Conservation (phyloP, 805 yeast genomes). For the Metschnikowia peoriensis region DNA sequence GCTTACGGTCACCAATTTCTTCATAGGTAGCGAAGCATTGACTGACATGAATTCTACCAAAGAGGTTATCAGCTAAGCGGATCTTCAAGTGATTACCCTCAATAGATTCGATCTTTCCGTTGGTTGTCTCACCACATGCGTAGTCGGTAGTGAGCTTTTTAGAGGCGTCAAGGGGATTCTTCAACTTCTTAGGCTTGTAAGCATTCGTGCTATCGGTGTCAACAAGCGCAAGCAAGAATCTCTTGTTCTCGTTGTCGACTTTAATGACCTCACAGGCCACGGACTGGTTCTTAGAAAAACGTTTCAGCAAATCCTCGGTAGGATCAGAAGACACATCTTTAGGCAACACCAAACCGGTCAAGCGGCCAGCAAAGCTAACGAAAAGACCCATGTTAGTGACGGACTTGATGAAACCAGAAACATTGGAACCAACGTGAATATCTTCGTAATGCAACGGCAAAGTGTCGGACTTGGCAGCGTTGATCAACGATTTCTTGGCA, state of each 20-base stretch:
- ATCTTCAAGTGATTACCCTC: slow-evolving; percentile 76
- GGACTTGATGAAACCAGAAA: slow-evolving; percentile 76
- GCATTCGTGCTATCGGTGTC: slow-evolving; percentile 23
- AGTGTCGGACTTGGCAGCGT: slow-evolving; percentile 51
- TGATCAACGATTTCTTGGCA: slow-evolving; percentile 63
- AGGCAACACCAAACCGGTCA: slow-evolving; percentile 82
- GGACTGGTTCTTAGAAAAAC: slow-evolving; percentile 66
- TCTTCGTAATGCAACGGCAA: slow-evolving; percentile 65
- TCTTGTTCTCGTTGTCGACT: slow-evolving; percentile 63
- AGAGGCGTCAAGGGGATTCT: slow-evolving; percentile 60
- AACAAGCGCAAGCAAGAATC: slow-evolving; percentile 68
- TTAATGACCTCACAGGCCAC: slow-evolving; percentile 64
- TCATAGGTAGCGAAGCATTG: slow-evolving; percentile 56
- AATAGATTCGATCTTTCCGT: slow-evolving; percentile 58
- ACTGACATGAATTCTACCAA: slow-evolving; percentile 76
- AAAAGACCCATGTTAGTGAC: slow-evolving; percentile 80
- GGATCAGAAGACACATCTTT: slow-evolving; percentile 60
- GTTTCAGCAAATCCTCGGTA: slow-evolving; percentile 48
- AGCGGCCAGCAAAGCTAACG: slow-evolving; percentile 73
- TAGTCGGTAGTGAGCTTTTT: slow-evolving; percentile 51
- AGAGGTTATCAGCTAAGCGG: slow-evolving; percentile 69
- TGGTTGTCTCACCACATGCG: slow-evolving; percentile 58
- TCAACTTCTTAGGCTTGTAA: slow-evolving; percentile 15
- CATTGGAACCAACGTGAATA: slow-evolving; percentile 44
- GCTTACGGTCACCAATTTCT: slow-evolving; percentile 54